Percentiles rank a stretch among this genome's conserved stretches.
Conservation (phyloP, 495 filamentous ascomycete species). For the Aspergillus leporis region DNA sequence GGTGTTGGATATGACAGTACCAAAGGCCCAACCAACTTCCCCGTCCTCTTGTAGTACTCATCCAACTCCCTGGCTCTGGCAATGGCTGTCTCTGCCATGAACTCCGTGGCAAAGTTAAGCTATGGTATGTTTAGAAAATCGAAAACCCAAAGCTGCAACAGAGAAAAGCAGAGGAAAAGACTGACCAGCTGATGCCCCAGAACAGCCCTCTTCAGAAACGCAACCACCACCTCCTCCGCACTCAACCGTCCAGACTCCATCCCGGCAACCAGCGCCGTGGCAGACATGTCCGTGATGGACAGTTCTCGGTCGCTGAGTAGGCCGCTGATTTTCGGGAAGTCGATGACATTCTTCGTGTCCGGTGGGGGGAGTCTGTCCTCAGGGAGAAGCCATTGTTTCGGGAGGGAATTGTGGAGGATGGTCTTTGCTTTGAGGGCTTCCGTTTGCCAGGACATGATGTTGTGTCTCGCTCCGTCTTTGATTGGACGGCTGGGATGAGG, state of each 20-base stretch:
- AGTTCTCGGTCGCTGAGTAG: conserved; percentile 55
- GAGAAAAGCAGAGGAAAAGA: not conserved
- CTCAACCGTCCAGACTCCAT: conserved; percentile 51
- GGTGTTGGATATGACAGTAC: conserved; percentile 18
- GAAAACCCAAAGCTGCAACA: not conserved
- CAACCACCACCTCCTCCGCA: conserved; percentile 56
- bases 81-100: conserved; percentile 63
- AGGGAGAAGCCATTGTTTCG: conserved; percentile 41
- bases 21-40: conserved; percentile 41
- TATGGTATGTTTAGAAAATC: conserved; percentile 12
- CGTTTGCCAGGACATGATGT: conserved; percentile 38
- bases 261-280: conserved; percentile 50
- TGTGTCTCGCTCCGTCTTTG: not conserved
- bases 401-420: conserved; percentile 37
- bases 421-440: conserved; percentile 37
- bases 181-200: conserved; percentile 59
- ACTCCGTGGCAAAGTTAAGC: conserved; percentile 68
- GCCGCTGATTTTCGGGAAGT: conserved; percentile 45
- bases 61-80: conserved; percentile 61
- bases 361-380: conserved; percentile 29
- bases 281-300: conserved; percentile 57
- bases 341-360: conserved; percentile 38
- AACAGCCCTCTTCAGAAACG: conserved; percentile 62
- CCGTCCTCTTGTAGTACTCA: conserved; percentile 39
- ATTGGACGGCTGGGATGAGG: too few relatives aligned